Evolutionary conservation across 768 basidiomycete species (phyloP), one percentile per base, ranked within the genome.

Genomic region (Cubamyces lactineus): DNA sequence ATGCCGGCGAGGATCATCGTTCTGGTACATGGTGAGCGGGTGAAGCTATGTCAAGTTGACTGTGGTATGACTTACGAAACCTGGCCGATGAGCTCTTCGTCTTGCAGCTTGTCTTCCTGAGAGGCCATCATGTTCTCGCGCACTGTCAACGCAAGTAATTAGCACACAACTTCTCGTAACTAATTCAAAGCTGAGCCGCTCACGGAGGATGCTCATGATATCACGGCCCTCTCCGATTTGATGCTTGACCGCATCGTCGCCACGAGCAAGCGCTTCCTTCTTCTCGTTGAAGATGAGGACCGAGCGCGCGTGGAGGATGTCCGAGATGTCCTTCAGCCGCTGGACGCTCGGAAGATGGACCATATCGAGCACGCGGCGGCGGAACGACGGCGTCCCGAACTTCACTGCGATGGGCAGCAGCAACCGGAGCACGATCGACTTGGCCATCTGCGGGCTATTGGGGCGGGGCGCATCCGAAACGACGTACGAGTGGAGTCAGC

Each of bases 121-220:
- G 55, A 30, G 1, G 68, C 66, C 16, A 51, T 24, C 48, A 67
- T 57, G 57, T 72, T 72, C 16, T 59, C 68, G 52, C 66, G 53
- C 47, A 71, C 72, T 72, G 55, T 2, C 4, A 47, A 24, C 47
- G 2, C 39, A 4, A 9, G 7, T 19, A 26, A 34, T 16, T 11
- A 40, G n/a, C 9, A 56, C 23, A 57, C 24, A 12, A 16, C 24
- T 34, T 1, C 5, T n/a, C 19, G 16, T 5, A 40, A 6, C 4
- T 11, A 7, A 13, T 30, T 38, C 16, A 1, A n/a, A 45, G 2
- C 11, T 3, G 11, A 48, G 6, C 24, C 9, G 53, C 70, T 63
- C 53, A 73, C 71, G 55, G 5, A 72, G 62, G 47, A 71, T 70
- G 59, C 71, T 73, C 63, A 73, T 66, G 46, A 74, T 69, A 51